phyloP scores from a whole-genome alignment of 208 protist genomes.

The Leptomonas pyrrhocoris region DNA sequence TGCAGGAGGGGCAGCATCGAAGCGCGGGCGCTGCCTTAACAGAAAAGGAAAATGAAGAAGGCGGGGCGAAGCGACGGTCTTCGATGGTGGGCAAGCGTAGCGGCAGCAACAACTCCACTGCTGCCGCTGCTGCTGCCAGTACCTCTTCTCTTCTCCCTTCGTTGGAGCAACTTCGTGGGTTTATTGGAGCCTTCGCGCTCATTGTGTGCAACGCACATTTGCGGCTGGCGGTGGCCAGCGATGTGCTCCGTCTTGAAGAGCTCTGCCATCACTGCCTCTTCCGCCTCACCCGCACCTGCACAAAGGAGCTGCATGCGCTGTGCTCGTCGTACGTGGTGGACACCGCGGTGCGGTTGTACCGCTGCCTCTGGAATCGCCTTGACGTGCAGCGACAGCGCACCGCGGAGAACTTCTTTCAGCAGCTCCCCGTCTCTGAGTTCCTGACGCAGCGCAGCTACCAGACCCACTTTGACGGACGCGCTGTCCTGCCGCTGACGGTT shows the following conservation, averaged over 20 bases:
- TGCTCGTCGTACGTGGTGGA: slow-evolving; percentile 71
- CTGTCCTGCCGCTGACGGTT: slow-evolving; percentile 64
- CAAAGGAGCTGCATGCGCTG: slow-evolving; percentile 35
- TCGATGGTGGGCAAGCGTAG: not conserved
- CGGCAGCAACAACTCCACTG: not conserved
- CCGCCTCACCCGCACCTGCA: slow-evolving; percentile 32
- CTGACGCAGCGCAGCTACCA: slow-evolving; percentile 46
- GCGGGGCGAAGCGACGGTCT: slow-evolving; percentile 1
- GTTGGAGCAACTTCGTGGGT: slow-evolving; percentile 63
- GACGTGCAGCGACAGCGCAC: slow-evolving; percentile 44
- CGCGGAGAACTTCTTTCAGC: slow-evolving; percentile 56
- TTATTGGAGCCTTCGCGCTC: slow-evolving; percentile 46
- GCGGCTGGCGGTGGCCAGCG: slow-evolving; percentile 48
- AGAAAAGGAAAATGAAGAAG: not conserved
- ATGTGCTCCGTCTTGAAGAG: slow-evolving; percentile 78
- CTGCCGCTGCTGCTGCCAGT: not conserved
- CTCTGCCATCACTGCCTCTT: slow-evolving; percentile 71
- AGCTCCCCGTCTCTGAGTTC: slow-evolving; percentile 44
- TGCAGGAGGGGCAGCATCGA: slow-evolving; percentile 17
- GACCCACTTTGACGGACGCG: slow-evolving; percentile 35
- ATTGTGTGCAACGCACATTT: slow-evolving; percentile 48
- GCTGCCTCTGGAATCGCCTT: slow-evolving; percentile 73
- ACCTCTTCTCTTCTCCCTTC: slow-evolving; percentile 24
- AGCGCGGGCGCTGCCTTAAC: not conserved
- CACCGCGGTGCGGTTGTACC: slow-evolving; percentile 59